Percentiles rank a stretch among this genome's conserved stretches.
These are phyloP conservation scores for Penicillium chermesinum DNA, from an alignment of 495 filamentous ascomycete genomes.

Conservation along the genomic window DNA sequence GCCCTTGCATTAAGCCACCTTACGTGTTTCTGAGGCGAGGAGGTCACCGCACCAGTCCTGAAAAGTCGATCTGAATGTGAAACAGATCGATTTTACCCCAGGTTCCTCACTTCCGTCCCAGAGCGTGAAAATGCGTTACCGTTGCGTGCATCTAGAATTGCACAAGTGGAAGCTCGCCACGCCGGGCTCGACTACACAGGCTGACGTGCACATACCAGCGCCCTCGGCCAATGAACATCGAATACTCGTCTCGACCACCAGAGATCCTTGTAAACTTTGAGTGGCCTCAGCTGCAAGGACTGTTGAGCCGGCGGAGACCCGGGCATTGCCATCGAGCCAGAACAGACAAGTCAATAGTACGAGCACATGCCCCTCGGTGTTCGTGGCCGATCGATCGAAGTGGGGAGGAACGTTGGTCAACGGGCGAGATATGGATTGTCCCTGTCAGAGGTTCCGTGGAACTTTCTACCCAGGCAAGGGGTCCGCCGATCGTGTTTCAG, in stretches of 20 bases:
- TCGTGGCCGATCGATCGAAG: background rate
- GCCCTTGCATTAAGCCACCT: background rate
- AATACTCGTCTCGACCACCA: too few relatives aligned
- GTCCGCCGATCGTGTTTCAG: background rate
- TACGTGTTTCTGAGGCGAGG: background rate
- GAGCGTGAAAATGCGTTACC: too few relatives aligned
- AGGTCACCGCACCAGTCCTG: background rate
- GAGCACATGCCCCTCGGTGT: background rate
- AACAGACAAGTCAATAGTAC: background rate
- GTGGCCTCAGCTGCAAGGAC: background rate
- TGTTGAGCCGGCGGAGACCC: background rate
- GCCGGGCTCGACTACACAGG: too few relatives aligned
- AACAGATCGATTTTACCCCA: slow-evolving; percentile 3
- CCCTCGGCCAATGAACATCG: too few relatives aligned
- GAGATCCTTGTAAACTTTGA: too few relatives aligned
- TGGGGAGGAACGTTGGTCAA: background rate
- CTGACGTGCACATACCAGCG: too few relatives aligned
- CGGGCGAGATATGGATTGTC: background rate
- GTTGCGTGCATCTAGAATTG: too few relatives aligned
- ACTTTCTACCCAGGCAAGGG: background rate
- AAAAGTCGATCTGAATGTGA: slow-evolving; percentile 1
- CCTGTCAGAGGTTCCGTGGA: background rate
- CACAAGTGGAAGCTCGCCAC: too few relatives aligned
- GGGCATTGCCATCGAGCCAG: background rate
- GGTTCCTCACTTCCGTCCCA: background rate